These are phyloP conservation scores for Acanthamoeba quina DNA, from an alignment of 208 protist species.

Conservation along the genomic window DNA sequence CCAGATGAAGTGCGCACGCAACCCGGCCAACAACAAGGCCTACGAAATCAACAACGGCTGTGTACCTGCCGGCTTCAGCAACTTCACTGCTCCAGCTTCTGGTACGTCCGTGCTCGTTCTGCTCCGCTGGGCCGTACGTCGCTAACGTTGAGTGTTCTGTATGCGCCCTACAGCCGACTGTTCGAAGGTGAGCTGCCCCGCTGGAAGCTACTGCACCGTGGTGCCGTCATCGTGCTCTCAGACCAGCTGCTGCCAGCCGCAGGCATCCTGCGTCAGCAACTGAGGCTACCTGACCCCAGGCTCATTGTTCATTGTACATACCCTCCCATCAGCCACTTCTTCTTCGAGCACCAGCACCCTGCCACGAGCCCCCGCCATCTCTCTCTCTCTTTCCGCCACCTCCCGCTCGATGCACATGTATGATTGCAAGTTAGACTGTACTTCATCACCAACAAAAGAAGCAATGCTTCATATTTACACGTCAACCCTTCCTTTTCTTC, in stretches of 20 bases:
- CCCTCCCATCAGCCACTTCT: not conserved
- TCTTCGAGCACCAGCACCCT: not conserved
- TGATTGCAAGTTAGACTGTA: too few species aligned
- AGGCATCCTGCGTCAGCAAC: conserved; percentile 26
- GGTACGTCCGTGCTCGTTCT: not conserved
- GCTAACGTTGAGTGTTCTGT: not conserved
- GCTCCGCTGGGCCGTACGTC: not conserved
- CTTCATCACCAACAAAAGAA: too few species aligned
- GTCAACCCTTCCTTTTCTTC: too few species aligned
- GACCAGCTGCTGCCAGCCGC: conserved; percentile 25
- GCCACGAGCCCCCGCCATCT: too few species aligned
- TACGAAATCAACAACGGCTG: conserved; percentile 43
- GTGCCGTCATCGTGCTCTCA: conserved; percentile 1
- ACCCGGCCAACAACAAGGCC: not conserved
- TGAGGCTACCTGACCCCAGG: not conserved
- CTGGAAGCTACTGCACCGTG: conserved; percentile 5
- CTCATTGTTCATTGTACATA: too few species aligned
- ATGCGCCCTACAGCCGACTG: not conserved
- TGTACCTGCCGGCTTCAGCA: not conserved
- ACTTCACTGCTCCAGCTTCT: not conserved
- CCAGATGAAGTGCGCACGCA: not conserved
- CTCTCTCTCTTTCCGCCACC: too few species aligned
- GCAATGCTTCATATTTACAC: too few species aligned
- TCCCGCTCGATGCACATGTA: too few species aligned
- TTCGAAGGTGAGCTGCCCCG: conserved; percentile 26